Evolutionary conservation across 164 flowering plant genomes (phyloP), one percentile per base, ranked within the genome.

Genomic region (Piper longum): DNA sequence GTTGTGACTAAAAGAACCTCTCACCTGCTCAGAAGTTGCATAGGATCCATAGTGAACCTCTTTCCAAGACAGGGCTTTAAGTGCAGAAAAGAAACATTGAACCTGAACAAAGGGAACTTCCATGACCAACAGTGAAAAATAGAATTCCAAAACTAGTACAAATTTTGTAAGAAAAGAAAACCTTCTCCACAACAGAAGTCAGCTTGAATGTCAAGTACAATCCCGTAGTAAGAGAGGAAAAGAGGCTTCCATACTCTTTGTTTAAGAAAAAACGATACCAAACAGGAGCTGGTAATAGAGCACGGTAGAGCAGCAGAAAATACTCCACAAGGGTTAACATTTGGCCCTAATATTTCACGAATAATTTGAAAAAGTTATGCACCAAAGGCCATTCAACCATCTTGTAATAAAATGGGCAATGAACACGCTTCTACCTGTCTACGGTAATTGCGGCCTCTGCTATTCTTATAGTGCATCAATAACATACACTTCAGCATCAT

Each of bases 171-270:
- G 36, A 26, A 26, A 26, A 26, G 2, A 26, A 26, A 26, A 95
- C 99, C 99, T 95, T 95, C 80, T 91, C 97, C 70, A 89, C 89
- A 65, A 91, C 81, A 55, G 97, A 88, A 19, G 99, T 95, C 62
- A 95, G 90, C 85, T 95, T 95, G 36, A 26, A 26, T 26, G 36
- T 26, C 36, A 26, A 26, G 36, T 26, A 26, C 36, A 26, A 26
- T 26, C 36, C 36, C 36, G 36, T 26, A 26, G 36, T 26, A 26
- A 26, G 36, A 26, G 36, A 26, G 36, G 36, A 26, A 26, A 26
- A 26, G 1, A 26, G 36, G 36, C 36, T 26, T 26, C 36, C 36
- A 26, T 26, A 26, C 36, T 26, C 36, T 2, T 26, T 26, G 36
- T 26, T 26, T 26, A 26, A 26, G 36, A 26, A 26, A 26, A 72